These are phyloP conservation scores for Russula earlei DNA, from an alignment of 768 basidiomycete species.

Conservation along the genomic window DNA sequence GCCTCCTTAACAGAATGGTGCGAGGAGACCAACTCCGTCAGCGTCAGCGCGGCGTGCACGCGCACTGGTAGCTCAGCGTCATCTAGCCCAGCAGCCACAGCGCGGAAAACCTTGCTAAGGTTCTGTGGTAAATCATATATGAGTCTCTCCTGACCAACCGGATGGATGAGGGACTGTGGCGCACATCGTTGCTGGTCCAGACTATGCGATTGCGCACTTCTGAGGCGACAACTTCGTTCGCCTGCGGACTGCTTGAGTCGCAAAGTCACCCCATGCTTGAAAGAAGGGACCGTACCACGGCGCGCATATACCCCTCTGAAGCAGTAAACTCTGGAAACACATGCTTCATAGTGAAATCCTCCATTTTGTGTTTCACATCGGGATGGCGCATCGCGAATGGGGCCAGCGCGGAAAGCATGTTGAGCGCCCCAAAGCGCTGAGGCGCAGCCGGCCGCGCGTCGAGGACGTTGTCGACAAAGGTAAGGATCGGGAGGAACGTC, in stretches of 20 bases:
- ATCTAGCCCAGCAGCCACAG: constrained; percentile 57
- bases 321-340: constrained; percentile 66
- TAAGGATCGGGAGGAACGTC: constrained; percentile 74
- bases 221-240: constrained; percentile 71
- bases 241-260: constrained; percentile 34
- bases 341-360: constrained; percentile 63
- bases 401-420: constrained; percentile 68
- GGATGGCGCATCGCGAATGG: constrained; percentile 80
- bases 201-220: constrained; percentile 59
- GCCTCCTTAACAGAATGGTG: constrained; percentile 59
- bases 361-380: constrained; percentile 67
- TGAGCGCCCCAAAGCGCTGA: constrained; percentile 78
- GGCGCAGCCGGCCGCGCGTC: constrained; percentile 49
- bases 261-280: neutral
- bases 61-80: constrained; percentile 76
- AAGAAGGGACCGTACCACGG: constrained; percentile 44
- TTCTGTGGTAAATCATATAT: constrained; percentile 33
- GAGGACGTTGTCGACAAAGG: constrained; percentile 67
- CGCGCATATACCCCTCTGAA: constrained; percentile 62
- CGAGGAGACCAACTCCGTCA: constrained; percentile 63
- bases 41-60: constrained; percentile 71
- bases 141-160: neutral
- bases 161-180: neutral
- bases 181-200: constrained; percentile 58
- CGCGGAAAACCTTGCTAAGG: constrained; percentile 53